Evolutionary conservation across 2,329 filamentous ascomycete genomes (phyloP).

Genomic region (Teratosphaeria gauchensis): DNA sequence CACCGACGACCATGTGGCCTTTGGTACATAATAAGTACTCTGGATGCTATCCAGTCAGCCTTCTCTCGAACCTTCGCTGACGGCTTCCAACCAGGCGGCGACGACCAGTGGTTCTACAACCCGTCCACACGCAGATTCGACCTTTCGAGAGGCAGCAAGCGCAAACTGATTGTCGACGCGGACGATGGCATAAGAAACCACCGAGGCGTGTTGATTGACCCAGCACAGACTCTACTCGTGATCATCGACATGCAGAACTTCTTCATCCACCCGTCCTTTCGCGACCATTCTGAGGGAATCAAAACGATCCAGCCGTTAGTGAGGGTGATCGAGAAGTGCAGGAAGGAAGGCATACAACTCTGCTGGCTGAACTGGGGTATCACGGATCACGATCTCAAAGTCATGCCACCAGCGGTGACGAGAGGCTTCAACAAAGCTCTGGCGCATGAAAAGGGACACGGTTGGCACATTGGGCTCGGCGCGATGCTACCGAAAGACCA

Average conservation of each 20-base stretch:
- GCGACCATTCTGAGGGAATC: conserved; percentile 22
- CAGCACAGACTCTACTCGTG: conserved; percentile 28
- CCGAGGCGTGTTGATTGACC: conserved; percentile 33
- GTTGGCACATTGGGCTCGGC: conserved; percentile 34
- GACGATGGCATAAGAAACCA: conserved; percentile 33
- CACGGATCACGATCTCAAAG: conserved; percentile 27
- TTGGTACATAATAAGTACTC: conserved; percentile 18
- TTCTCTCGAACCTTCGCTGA: conserved; percentile 1
- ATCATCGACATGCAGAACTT: conserved; percentile 38
- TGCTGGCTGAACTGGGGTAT: conserved; percentile 36
- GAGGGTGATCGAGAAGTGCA: conserved; percentile 31
- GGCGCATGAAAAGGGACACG: conserved; percentile 24
- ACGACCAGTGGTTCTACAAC: conserved; percentile 34
- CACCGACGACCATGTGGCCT: conserved; percentile 31
- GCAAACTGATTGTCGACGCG: conserved; percentile 30
- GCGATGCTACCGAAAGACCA: conserved; percentile 28
- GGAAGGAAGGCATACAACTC: conserved; percentile 31
- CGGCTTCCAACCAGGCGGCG: conserved; percentile 18
- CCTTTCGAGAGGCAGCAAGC: conserved; percentile 28
- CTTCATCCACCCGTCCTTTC: conserved; percentile 28
- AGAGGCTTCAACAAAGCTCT: conserved; percentile 30
- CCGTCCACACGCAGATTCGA: conserved; percentile 33
- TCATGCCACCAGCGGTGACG: conserved; percentile 33
- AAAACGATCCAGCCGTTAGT: conserved; percentile 29
- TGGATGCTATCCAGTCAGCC: background rate